Evolutionary conservation across 1,139 yeast species (phyloP).

Genomic region (Lodderomyces oxycetoniae): DNA sequence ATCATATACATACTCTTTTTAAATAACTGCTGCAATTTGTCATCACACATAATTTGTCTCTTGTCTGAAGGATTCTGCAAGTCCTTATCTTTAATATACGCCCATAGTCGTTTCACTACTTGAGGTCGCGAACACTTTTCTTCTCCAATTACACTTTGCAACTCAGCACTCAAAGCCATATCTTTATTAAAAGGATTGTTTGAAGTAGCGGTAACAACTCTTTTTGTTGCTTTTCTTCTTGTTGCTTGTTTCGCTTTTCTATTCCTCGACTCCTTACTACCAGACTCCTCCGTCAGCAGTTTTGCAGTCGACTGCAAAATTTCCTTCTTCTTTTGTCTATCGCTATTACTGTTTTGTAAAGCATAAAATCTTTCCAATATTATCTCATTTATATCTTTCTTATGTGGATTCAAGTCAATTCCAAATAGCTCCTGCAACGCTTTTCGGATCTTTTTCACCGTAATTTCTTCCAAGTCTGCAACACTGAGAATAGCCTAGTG

Average conservation of each 20-base stretch:
- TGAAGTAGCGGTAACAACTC: conserved; percentile 8
- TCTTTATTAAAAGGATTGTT: conserved; percentile 35
- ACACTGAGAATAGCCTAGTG: conserved; percentile 74
- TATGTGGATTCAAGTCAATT: conserved; percentile 48
- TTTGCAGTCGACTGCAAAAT: conserved; percentile 41
- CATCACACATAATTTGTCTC: conserved; percentile 68
- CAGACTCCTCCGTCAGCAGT: conserved; percentile 34
- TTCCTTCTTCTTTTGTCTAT: conserved; percentile 23
- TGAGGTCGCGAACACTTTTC: conserved; percentile 56
- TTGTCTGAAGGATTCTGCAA: conserved; percentile 69
- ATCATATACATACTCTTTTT: conserved; percentile 36
- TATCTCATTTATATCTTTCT: conserved; percentile 54
- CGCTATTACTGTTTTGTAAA: conserved; percentile 28
- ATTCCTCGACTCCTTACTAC: conserved; percentile 9
- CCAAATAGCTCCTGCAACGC: conserved; percentile 68
- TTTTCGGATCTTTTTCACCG: conserved; percentile 66
- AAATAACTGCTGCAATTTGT: conserved; percentile 52
- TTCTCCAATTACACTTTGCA: conserved; percentile 43
- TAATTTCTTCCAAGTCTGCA: conserved; percentile 66
- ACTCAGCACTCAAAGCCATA: conserved; percentile 45
- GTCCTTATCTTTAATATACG: conserved; percentile 57
- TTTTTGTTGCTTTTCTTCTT: conserved; percentile 6
- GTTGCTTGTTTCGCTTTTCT: background rate
- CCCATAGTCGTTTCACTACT: conserved; percentile 71
- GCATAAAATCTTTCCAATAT: conserved; percentile 58